phyloP scores from a whole-genome alignment of 1,284 basidiomycete species.

The Ustilago tritici region DNA sequence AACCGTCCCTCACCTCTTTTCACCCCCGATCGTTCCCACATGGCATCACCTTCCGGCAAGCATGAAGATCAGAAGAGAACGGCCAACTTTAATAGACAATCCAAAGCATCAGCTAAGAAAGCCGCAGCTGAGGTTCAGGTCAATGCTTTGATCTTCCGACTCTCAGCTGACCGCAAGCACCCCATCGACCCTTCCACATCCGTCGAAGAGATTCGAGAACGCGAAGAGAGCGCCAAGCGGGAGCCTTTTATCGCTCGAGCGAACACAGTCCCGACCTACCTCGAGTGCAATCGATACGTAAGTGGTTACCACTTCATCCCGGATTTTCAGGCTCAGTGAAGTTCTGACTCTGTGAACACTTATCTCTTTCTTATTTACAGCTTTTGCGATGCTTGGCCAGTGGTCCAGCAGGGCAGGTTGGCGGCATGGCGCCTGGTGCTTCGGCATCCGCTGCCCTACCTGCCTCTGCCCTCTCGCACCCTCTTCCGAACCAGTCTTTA shows the following conservation, averaged over 20 bases:
- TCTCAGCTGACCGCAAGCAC: conserved; percentile 40
- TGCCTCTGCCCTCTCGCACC: conserved; percentile 41
- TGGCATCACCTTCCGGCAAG: conserved; percentile 23
- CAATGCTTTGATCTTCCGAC: conserved; percentile 44
- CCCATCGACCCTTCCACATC: conserved; percentile 41
- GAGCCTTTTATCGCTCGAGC: conserved; percentile 79
- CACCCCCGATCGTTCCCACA: conserved; percentile 34
- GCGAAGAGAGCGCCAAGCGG: conserved; percentile 31
- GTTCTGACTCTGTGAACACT: background rate
- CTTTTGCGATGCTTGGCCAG: conserved; percentile 35
- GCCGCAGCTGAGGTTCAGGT: conserved; percentile 32
- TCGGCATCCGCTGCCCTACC: conserved; percentile 6
- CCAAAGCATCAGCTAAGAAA: conserved; percentile 24
- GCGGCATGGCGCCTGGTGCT: conserved; percentile 11
- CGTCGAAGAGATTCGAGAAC: conserved; percentile 34
- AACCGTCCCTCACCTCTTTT: conserved; percentile 40
- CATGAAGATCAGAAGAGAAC: conserved; percentile 8
- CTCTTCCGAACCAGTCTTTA: conserved; percentile 38
- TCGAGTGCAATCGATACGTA: conserved; percentile 85
- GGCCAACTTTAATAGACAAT: conserved; percentile 7
- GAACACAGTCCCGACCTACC: conserved; percentile 84
- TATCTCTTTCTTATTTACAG: conserved; percentile 4
- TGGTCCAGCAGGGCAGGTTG: conserved; percentile 23
- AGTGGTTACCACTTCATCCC: conserved; percentile 10
- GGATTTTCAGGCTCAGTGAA: background rate